A percentile compares a stretch with the other conserved stretches of the same genome.
Evolutionary conservation across 1,284 basidiomycete genomes (phyloP).

Genomic region (Coniferiporia weirii): DNA sequence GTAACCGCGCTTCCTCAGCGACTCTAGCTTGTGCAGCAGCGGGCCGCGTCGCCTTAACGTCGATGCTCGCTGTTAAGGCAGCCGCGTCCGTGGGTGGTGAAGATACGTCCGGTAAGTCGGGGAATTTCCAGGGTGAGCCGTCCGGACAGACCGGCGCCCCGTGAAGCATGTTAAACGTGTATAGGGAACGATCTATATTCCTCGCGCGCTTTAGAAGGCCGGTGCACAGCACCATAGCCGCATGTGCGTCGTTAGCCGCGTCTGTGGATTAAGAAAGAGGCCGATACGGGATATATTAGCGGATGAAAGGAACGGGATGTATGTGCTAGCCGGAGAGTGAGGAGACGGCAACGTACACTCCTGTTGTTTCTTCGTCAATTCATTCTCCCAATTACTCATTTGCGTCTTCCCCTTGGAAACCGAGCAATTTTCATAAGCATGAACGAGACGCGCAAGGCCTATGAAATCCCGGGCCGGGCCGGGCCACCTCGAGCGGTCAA

Average conservation of each 20-base stretch:
- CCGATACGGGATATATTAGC: background rate
- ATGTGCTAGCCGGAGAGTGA: too few relatives aligned
- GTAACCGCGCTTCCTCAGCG: too few relatives aligned
- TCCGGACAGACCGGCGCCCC: conserved; percentile 28
- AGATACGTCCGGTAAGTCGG: background rate
- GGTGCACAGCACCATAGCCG: conserved; percentile 47
- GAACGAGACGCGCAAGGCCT: conserved; percentile 56
- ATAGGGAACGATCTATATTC: conserved; percentile 39
- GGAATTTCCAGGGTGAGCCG: conserved; percentile 3
- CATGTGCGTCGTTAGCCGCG: conserved; percentile 67
- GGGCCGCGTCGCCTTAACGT: background rate
- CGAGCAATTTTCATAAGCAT: conserved; percentile 46
- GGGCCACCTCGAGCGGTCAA: conserved; percentile 35
- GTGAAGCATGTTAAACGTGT: conserved; percentile 48
- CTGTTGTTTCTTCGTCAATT: conserved; percentile 41
- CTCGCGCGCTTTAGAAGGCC: conserved; percentile 32
- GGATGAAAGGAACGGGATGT: too few relatives aligned
- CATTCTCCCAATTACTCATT: conserved; percentile 62
- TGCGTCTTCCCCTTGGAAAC: conserved; percentile 55
- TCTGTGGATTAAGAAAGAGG: conserved; percentile 37
- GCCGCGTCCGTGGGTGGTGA: background rate
- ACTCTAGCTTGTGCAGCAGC: too few relatives aligned
- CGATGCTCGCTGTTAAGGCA: background rate
- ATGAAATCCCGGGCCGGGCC: conserved; percentile 30
- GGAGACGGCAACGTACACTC: conserved; percentile 43